Evolutionary conservation across 1,284 basidiomycete species (phyloP).

Genomic region (Moesziomyces globuligerus): DNA sequence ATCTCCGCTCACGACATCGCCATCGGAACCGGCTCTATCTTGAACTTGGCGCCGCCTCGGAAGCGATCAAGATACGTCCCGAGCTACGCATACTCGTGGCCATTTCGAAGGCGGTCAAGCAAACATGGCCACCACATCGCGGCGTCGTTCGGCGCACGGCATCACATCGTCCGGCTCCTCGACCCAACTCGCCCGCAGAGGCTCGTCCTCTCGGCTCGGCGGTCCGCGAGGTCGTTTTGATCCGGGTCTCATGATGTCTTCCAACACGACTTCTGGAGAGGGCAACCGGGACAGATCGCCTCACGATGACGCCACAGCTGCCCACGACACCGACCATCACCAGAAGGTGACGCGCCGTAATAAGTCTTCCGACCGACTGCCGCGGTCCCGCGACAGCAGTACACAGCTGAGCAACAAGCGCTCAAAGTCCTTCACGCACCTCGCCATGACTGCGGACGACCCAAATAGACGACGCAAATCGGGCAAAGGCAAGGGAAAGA

Average conservation of each 20-base stretch:
- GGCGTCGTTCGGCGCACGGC: constrained; percentile 36
- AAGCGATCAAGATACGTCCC: neutral
- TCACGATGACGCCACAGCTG: constrained; percentile 13
- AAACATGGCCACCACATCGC: constrained; percentile 39
- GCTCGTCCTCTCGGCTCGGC: constrained; percentile 37
- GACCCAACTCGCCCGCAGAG: constrained; percentile 41
- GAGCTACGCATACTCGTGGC: neutral
- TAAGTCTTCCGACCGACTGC: constrained; percentile 56
- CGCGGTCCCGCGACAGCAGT: constrained; percentile 44
- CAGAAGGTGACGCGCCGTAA: constrained; percentile 25
- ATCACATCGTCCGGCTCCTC: constrained; percentile 46
- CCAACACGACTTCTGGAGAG: constrained; percentile 29
- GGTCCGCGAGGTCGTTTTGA: constrained; percentile 47
- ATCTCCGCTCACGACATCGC: too few species aligned
- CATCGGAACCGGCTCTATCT: too few species aligned
- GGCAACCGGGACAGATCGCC: constrained; percentile 24
- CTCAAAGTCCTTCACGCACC: constrained; percentile 52
- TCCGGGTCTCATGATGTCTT: constrained; percentile 54
- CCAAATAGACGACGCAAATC: constrained; percentile 34
- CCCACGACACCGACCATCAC: constrained; percentile 13
- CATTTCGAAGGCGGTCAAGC: constrained; percentile 10
- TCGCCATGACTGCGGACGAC: constrained; percentile 37
- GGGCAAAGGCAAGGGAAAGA: constrained; percentile 23
- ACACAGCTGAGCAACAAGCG: constrained; percentile 49
- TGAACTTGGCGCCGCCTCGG: too few species aligned